Conservation (phyloP, 2,329 filamentous ascomycete genomes). For the Thelonectria olida region DNA sequence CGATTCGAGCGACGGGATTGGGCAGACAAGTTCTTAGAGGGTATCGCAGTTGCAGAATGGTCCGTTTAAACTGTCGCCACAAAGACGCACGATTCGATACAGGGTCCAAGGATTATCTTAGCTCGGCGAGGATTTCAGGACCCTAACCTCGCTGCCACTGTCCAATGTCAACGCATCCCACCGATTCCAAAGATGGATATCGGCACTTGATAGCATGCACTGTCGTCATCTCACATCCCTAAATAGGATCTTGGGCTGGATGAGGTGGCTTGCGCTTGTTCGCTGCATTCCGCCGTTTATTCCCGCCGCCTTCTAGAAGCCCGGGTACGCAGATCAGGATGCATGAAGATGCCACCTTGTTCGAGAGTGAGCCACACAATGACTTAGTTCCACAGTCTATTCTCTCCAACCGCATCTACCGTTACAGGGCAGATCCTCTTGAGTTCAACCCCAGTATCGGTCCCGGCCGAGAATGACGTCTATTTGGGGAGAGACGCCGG, state of each 20-base stretch:
- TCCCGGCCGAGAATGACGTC: slow-evolving; percentile 13
- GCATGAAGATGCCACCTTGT: slow-evolving; percentile 14
- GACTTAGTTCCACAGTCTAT: slow-evolving; percentile 1
- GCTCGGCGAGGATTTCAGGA: slow-evolving; percentile 12
- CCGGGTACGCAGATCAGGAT: slow-evolving; percentile 11
- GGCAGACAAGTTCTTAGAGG: slow-evolving; percentile 9
- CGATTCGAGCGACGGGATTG: slow-evolving; percentile 5
- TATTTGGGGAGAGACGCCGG: not conserved
- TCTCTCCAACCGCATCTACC: not conserved
- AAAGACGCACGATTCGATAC: slow-evolving; percentile 11
- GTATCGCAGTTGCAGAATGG: not conserved
- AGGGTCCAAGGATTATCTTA: slow-evolving; percentile 4
- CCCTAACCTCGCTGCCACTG: not conserved
- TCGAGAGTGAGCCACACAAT: not conserved
- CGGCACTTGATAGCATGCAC: slow-evolving; percentile 16
- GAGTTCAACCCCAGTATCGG: not conserved
- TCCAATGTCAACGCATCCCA: not conserved
- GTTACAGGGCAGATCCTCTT: not conserved
- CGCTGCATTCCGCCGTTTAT: slow-evolving; percentile 12
- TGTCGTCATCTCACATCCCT: slow-evolving; percentile 18
- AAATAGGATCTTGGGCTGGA: not conserved
- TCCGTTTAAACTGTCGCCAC: not conserved
- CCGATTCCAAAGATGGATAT: slow-evolving; percentile 7
- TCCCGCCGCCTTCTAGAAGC: slow-evolving; percentile 25
- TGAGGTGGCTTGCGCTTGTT: not conserved